Evolutionary conservation across 495 filamentous ascomycete species (phyloP).

Genomic region (Penicillium argentinense): DNA sequence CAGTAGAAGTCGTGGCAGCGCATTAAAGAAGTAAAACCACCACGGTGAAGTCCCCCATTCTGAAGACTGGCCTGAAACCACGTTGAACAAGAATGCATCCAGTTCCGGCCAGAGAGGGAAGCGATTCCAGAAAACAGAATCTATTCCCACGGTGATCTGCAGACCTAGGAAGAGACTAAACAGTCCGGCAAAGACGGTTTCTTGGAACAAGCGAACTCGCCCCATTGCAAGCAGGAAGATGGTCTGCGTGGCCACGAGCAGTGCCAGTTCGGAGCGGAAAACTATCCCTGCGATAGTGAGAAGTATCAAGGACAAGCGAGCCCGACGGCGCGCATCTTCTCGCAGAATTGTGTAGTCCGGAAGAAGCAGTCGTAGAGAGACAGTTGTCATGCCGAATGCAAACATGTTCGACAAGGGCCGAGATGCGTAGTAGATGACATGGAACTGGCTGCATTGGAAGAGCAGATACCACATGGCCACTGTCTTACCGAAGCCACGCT

Average conservation of each 20-base stretch:
- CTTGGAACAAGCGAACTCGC: slow-evolving; percentile 52
- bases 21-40: slow-evolving; percentile 81
- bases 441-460: slow-evolving; percentile 86
- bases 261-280: slow-evolving; percentile 86
- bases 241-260: slow-evolving; percentile 62
- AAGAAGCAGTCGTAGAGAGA: slow-evolving; percentile 70
- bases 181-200: slow-evolving; percentile 68
- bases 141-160: slow-evolving; percentile 64
- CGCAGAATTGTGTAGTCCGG: slow-evolving; percentile 45
- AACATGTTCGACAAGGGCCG: slow-evolving; percentile 96
- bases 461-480: slow-evolving; percentile 80
- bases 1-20: slow-evolving; percentile 78
- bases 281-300: slow-evolving; percentile 81
- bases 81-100: slow-evolving; percentile 88
- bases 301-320: slow-evolving; percentile 60
- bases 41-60: slow-evolving; percentile 87
- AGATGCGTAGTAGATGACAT: slow-evolving; percentile 91
- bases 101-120: slow-evolving; percentile 87
- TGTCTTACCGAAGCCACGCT: slow-evolving; percentile 64
- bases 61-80: slow-evolving; percentile 63
- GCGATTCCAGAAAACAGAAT: slow-evolving; percentile 89
- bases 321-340: not conserved
- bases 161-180: slow-evolving; percentile 63
- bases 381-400: slow-evolving; percentile 77
- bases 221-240: slow-evolving; percentile 53